phyloP scores from a whole-genome alignment of 2,329 filamentous ascomycete species.

The Lasiodiplodia citricola region DNA sequence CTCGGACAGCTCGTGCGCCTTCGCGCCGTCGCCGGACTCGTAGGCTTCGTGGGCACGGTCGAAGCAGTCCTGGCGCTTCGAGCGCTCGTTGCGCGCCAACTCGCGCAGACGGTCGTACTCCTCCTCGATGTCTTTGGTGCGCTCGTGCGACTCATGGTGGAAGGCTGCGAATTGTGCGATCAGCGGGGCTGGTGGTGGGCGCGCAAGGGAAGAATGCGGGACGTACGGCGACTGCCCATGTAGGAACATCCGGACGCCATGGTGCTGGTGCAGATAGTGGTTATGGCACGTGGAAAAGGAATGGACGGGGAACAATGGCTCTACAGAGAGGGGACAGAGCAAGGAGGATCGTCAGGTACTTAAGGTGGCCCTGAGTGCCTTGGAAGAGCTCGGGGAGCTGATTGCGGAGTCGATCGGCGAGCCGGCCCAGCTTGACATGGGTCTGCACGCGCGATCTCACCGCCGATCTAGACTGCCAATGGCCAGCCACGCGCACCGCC shows the following conservation, averaged over 20 bases:
- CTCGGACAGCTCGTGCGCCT: conserved; percentile 82
- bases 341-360: conserved; percentile 17
- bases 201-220: neutral
- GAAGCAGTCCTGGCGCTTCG: conserved; percentile 78
- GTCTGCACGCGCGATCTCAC: conserved; percentile 3
- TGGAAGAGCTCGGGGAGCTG: conserved; percentile 6
- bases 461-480: conserved; percentile 6
- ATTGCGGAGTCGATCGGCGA: conserved; percentile 7
- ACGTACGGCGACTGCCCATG: conserved; percentile 9
- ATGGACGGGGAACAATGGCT: neutral
- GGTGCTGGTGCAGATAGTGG: neutral
- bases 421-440: conserved; percentile 7
- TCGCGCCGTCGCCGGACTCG: conserved; percentile 77
- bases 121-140: conserved; percentile 65
- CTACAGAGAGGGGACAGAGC: neutral
- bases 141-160: conserved; percentile 63
- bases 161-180: conserved; percentile 63
- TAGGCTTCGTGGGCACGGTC: conserved; percentile 75
- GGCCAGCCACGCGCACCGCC: neutral
- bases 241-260: conserved; percentile 16
- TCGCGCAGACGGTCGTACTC: conserved; percentile 93
- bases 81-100: conserved; percentile 79
- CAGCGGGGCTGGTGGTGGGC: neutral
- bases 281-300: neutral
- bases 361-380: neutral